A percentile compares a stretch with the other conserved stretches of the same genome.
Evolutionary conservation across 2,329 filamentous ascomycete species (phyloP).

Genomic region (Parastagonospora nodorum): DNA sequence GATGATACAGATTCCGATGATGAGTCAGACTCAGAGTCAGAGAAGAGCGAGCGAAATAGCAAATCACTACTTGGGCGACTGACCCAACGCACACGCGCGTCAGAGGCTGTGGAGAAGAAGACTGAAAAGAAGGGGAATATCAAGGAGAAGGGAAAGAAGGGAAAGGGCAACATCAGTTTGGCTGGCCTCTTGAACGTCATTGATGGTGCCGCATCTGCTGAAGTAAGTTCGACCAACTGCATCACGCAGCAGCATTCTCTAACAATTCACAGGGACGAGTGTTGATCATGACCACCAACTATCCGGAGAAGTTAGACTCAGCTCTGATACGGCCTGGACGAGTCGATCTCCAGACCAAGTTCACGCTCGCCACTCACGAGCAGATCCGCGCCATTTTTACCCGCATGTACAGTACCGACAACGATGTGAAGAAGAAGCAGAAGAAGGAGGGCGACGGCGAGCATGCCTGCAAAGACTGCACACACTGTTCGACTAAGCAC

Average conservation of each 20-base stretch:
- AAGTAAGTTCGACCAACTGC: slow-evolving; percentile 39
- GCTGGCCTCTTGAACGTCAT: slow-evolving; percentile 83
- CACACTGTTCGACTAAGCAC: not conserved
- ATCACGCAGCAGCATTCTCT: not conserved
- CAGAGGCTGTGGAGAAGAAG: not conserved
- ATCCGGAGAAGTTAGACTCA: slow-evolving; percentile 72
- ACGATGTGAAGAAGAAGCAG: not conserved
- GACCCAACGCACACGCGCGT: too few relatives aligned
- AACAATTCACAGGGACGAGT: slow-evolving; percentile 61
- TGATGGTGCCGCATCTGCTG: slow-evolving; percentile 78
- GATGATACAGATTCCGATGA: not conserved
- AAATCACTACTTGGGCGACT: not conserved
- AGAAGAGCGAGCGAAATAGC: slow-evolving; percentile 3
- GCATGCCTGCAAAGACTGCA: not conserved
- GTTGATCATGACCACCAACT: slow-evolving; percentile 83
- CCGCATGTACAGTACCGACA: slow-evolving; percentile 38
- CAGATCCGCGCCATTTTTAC: slow-evolving; percentile 52
- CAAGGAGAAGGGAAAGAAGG: not conserved
- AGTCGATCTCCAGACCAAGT: slow-evolving; percentile 70
- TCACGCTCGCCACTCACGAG: slow-evolving; percentile 53
- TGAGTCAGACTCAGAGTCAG: slow-evolving; percentile 1
- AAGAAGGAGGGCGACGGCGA: not conserved
- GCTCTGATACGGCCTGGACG: slow-evolving; percentile 75
- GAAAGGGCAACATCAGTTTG: slow-evolving; percentile 66
- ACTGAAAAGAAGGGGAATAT: slow-evolving; percentile 12